A percentile compares a stretch with the other conserved stretches of the same genome.
Evolutionary conservation across 129 eudicot species (phyloP).

Genomic region (Silybum marianum): DNA sequence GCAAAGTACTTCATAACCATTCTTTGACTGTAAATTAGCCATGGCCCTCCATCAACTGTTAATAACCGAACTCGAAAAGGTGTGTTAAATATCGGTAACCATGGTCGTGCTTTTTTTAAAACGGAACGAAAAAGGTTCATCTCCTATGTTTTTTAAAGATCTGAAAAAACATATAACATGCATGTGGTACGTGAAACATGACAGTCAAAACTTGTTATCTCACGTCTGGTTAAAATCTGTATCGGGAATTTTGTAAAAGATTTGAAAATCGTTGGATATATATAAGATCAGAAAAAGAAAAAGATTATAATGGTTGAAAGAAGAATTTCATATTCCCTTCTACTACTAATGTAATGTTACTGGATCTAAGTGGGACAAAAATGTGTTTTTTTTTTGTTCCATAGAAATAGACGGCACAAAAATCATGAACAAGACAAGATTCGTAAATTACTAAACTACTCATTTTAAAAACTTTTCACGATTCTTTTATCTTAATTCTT

Average conservation of each 20-base stretch:
- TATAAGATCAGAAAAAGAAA: background rate
- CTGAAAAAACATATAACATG: background rate
- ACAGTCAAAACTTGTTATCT: background rate
- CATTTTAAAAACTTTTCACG: background rate
- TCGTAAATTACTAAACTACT: background rate
- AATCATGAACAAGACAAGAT: background rate
- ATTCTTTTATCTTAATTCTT: background rate
- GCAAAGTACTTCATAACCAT: slow-evolving; percentile 32
- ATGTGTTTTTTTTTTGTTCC: background rate
- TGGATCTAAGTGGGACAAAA: background rate
- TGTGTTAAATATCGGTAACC: background rate
- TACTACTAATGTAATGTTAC: background rate
- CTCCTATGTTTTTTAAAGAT: background rate
- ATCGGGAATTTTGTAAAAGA: background rate
- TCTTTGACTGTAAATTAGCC: slow-evolving; percentile 30
- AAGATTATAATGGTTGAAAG: background rate
- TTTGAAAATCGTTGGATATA: background rate
- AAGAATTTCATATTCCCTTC: background rate
- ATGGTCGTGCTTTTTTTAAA: background rate
- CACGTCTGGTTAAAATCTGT: background rate
- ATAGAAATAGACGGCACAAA: background rate
- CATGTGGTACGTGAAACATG: background rate
- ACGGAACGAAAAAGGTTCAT: background rate
- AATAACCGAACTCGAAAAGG: slow-evolving; percentile 15
- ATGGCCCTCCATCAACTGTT: slow-evolving; percentile 20